Evolutionary conservation across 345 rosid genomes (phyloP).

Genomic region (Euphorbia lathyris): DNA sequence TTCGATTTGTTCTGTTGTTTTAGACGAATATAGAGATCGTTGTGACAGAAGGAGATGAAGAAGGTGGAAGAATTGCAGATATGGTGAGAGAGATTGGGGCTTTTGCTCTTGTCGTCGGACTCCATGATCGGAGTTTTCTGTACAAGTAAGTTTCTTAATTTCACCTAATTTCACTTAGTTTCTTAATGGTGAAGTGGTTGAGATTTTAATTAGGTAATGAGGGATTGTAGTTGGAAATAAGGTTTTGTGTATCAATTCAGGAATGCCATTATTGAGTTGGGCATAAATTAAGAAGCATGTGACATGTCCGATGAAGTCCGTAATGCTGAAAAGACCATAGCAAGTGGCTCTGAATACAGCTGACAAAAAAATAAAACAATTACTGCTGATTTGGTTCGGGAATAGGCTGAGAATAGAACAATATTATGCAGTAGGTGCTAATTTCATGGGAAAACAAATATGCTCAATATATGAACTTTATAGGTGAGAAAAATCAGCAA

Average conservation of each 20-base stretch:
- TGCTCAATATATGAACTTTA: too few species aligned
- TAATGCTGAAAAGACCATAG: neutral
- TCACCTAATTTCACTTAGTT: too few species aligned
- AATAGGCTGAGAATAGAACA: too few species aligned
- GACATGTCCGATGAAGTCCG: neutral
- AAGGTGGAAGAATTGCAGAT: constrained; percentile 58
- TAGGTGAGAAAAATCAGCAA: too few species aligned
- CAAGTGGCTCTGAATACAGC: too few species aligned
- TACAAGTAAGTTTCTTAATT: constrained; percentile 62
- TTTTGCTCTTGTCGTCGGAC: constrained; percentile 77
- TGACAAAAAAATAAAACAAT: too few species aligned
- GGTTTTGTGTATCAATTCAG: neutral
- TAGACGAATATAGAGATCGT: constrained; percentile 78
- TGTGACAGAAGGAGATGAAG: constrained; percentile 80
- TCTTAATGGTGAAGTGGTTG: constrained; percentile 18
- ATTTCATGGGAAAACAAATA: too few species aligned
- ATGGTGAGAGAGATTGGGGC: constrained; percentile 79
- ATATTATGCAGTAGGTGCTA: too few species aligned
- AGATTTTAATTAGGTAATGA: neutral
- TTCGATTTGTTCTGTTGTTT: neutral
- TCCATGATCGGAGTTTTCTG: constrained; percentile 88
- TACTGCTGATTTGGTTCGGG: too few species aligned
- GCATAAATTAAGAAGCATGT: constrained; percentile 4
- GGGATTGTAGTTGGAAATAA: neutral
- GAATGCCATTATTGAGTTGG: too few species aligned